Evolutionary conservation across 2,329 filamentous ascomycete genomes (phyloP).

Genomic region (Aureobasidium subglaciale): DNA sequence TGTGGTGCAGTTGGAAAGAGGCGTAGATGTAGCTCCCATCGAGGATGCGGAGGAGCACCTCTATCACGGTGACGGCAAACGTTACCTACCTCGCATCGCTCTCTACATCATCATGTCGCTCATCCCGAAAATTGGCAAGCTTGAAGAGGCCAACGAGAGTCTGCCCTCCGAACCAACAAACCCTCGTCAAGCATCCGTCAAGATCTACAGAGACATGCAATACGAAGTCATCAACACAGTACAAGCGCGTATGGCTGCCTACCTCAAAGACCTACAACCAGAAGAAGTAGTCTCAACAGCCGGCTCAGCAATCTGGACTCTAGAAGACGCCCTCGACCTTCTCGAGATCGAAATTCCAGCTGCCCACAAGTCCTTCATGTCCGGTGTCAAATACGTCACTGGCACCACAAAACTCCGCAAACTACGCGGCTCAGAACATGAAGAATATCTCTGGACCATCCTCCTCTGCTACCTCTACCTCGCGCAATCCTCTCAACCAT

Average conservation of each 20-base stretch:
- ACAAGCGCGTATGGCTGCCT: constrained; percentile 23
- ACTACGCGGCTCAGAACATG: constrained; percentile 28
- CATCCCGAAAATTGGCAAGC: constrained; percentile 28
- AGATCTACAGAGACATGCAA: constrained; percentile 38
- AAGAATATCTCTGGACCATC: constrained; percentile 31
- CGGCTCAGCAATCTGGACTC: constrained; percentile 21
- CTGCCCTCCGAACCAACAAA: constrained; percentile 28
- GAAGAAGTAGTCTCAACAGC: not conserved
- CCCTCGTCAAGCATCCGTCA: constrained; percentile 34
- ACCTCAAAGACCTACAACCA: constrained; percentile 15
- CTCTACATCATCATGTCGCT: constrained; percentile 29
- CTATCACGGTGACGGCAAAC: constrained; percentile 21
- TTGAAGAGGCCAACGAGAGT: constrained; percentile 21
- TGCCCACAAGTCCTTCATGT: constrained; percentile 23
- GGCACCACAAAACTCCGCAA: constrained; percentile 26
- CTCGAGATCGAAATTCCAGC: constrained; percentile 44
- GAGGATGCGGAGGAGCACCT: constrained; percentile 24
- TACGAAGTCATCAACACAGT: constrained; percentile 25
- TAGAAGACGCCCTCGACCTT: constrained; percentile 25
- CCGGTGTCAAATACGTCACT: constrained; percentile 26
- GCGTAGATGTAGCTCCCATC: constrained; percentile 25
- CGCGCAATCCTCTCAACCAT: not conserved
- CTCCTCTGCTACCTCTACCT: constrained; percentile 24
- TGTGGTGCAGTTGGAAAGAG: constrained; percentile 28
- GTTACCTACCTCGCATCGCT: constrained; percentile 28